These are phyloP conservation scores for Aspergillus persii DNA, from an alignment of 2,329 filamentous ascomycete genomes.

Conservation along the genomic window DNA sequence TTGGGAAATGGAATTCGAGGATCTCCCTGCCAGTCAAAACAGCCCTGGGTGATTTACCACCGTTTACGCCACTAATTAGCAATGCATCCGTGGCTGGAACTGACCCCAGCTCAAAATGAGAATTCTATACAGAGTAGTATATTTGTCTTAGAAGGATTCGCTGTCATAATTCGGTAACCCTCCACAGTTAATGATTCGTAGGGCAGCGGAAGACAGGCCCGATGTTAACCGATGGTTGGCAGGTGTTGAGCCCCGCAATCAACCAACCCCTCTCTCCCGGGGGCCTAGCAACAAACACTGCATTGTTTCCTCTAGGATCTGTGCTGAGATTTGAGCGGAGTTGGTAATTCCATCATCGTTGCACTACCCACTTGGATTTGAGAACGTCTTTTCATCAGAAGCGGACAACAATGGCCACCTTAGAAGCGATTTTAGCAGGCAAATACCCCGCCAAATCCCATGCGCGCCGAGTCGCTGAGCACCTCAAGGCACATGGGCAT, in stretches of 20 bases:
- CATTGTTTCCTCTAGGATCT: neutral
- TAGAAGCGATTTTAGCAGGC: slow-evolving; percentile 47
- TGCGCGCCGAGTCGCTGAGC: slow-evolving; percentile 76
- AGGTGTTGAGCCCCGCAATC: neutral
- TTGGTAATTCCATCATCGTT: neutral
- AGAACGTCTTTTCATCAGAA: neutral
- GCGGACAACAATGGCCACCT: slow-evolving; percentile 27
- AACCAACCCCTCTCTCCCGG: neutral
- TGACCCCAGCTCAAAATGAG: too few relatives aligned
- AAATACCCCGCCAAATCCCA: slow-evolving; percentile 85
- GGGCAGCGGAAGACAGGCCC: neutral
- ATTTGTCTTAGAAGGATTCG: too few relatives aligned
- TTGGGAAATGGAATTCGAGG: slow-evolving; percentile 46
- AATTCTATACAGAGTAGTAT: too few relatives aligned
- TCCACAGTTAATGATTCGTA: too few relatives aligned
- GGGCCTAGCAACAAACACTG: neutral
- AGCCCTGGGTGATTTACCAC: slow-evolving; percentile 14
- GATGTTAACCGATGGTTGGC: neutral
- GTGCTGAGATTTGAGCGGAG: neutral
- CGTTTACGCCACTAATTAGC: neutral
- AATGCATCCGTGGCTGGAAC: neutral
- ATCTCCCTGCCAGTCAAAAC: slow-evolving; percentile 31
- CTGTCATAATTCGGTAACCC: neutral
- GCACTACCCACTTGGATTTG: neutral
- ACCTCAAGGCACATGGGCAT: slow-evolving; percentile 64